phyloP scores from a whole-genome alignment of 2,329 filamentous ascomycete genomes.

The Aspergillus bombycis region DNA sequence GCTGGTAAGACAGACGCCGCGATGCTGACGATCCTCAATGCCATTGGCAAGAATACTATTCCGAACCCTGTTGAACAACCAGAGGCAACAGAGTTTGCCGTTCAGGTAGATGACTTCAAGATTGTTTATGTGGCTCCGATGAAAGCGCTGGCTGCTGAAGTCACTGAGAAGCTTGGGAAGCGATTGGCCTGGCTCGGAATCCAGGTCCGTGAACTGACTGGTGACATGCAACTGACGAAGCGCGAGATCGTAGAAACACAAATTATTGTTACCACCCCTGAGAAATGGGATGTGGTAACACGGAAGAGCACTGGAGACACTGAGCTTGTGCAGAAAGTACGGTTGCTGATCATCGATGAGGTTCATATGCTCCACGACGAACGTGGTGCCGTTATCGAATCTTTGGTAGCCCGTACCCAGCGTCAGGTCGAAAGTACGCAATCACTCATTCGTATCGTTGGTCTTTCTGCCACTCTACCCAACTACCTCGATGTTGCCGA shows the following conservation, averaged over 20 bases:
- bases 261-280: conserved; percentile 96
- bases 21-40: conserved; percentile 93
- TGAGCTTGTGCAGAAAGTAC: conserved; percentile 95
- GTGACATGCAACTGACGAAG: conserved; percentile 98
- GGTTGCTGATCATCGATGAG: conserved; percentile 95
- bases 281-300: conserved; percentile 99
- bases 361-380: conserved; percentile 99
- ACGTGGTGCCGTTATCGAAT: conserved; percentile 92
- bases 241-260: conserved; percentile 94
- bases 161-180: conserved; percentile 91
- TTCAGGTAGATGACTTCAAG: conserved; percentile 89
- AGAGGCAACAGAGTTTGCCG: conserved; percentile 74
- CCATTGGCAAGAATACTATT: conserved; percentile 79
- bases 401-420: conserved; percentile 90
- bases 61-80: conserved; percentile 79
- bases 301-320: conserved; percentile 96
- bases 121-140: conserved; percentile 98
- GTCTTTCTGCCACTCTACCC: conserved; percentile 90
- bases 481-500: conserved; percentile 97
- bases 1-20: conserved; percentile 98
- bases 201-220: conserved; percentile 89
- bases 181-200: conserved; percentile 92
- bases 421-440: conserved; percentile 97
- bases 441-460: conserved; percentile 93
- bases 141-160: conserved; percentile 96